Percentiles rank a stretch among this genome's conserved stretches.
These are phyloP conservation scores for Nothomitra cinnamomea DNA, from an alignment of 2,329 filamentous ascomycete species.

Conservation along the genomic window DNA sequence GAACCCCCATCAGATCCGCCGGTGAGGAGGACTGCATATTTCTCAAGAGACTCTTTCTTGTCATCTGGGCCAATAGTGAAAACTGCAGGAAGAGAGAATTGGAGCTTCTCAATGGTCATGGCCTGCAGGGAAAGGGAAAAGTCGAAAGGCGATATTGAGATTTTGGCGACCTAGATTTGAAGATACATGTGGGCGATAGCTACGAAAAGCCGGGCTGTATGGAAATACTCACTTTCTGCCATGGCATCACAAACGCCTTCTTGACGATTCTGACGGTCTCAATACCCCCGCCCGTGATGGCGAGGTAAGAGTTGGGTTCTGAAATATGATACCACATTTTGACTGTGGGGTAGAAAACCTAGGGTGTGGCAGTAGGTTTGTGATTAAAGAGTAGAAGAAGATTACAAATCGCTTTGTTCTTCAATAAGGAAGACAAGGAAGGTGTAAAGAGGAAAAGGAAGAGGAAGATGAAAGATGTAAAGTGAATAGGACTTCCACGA, in stretches of 20 bases:
- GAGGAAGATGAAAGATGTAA: too few relatives aligned
- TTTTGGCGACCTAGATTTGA: slow-evolving; percentile 20
- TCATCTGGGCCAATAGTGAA: slow-evolving; percentile 76
- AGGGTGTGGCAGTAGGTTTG: not conserved
- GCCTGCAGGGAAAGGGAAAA: slow-evolving; percentile 70
- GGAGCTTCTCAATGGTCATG: slow-evolving; percentile 79
- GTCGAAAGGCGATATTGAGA: slow-evolving; percentile 56
- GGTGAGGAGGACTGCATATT: slow-evolving; percentile 67
- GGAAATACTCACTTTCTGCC: slow-evolving; percentile 35
- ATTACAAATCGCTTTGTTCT: not conserved
- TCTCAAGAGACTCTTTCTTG: slow-evolving; percentile 50
- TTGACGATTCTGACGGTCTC: slow-evolving; percentile 62
- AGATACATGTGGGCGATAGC: not conserved
- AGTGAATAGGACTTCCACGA: too few relatives aligned
- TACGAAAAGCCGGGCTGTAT: not conserved
- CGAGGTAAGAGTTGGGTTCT: slow-evolving; percentile 68
- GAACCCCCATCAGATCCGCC: slow-evolving; percentile 39
- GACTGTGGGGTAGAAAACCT: not conserved
- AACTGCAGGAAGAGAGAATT: slow-evolving; percentile 66
- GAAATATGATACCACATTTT: slow-evolving; percentile 16
- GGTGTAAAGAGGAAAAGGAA: too few relatives aligned
- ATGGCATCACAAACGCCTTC: slow-evolving; percentile 53
- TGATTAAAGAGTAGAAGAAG: not conserved
- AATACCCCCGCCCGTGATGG: slow-evolving; percentile 66
- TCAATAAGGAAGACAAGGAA: too few relatives aligned